Conservation (phyloP, 1,139 yeast species). For the Geotrichum cucujoidarum region DNA sequence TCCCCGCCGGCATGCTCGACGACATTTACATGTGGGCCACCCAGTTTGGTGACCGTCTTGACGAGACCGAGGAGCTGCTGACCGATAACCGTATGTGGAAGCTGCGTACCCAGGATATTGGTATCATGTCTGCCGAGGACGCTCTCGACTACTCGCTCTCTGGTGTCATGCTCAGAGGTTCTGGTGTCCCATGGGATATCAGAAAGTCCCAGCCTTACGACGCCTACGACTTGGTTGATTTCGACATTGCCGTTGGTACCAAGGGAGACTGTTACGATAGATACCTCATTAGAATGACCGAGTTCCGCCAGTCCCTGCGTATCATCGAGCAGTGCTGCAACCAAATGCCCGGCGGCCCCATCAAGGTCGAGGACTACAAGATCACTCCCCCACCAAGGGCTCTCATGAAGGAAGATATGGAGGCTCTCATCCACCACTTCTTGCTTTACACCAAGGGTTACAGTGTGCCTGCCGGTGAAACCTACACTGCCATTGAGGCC, state of each 20-base stretch:
- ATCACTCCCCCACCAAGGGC: constrained; percentile 78
- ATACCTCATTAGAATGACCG: constrained; percentile 83
- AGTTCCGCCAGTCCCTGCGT: constrained; percentile 85
- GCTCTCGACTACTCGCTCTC: constrained; percentile 76
- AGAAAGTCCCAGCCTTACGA: constrained; percentile 88
- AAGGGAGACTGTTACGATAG: constrained; percentile 93
- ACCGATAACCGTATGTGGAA: constrained; percentile 93
- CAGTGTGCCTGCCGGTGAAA: constrained; percentile 86
- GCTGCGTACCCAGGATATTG: constrained; percentile 78
- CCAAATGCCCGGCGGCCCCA: constrained; percentile 90
- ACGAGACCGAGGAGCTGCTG: constrained; percentile 82
- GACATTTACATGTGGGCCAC: constrained; percentile 97
- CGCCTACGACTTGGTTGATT: constrained; percentile 81
- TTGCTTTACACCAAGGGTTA: constrained; percentile 83
- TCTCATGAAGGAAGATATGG: constrained; percentile 89
- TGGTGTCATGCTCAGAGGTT: constrained; percentile 88
- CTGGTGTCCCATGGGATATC: constrained; percentile 82
- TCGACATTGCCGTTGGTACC: constrained; percentile 79
- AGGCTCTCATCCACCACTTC: constrained; percentile 85
- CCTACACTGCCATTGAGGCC: constrained; percentile 88
- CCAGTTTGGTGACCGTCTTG: constrained; percentile 88
- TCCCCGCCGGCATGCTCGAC: constrained; percentile 80
- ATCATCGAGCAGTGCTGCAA: constrained; percentile 86
- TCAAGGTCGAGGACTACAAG: constrained; percentile 86
- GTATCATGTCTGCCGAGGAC: constrained; percentile 78